Base-by-base conservation (phyloP, 495 filamentous ascomycete species). In the Oidiodendron maius region DNA sequence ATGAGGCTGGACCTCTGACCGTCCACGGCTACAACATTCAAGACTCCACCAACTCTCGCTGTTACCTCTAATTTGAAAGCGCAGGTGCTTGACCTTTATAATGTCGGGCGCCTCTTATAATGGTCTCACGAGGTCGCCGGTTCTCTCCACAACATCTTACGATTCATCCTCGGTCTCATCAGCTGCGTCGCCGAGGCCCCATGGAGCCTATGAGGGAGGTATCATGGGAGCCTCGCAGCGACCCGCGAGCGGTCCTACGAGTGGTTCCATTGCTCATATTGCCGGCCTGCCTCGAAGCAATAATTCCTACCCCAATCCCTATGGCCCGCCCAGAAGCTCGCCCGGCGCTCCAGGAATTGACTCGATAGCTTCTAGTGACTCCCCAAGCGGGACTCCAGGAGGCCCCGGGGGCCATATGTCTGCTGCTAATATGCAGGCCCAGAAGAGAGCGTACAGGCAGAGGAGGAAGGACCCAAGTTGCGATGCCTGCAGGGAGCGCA, bases 381-480 rank as follows among this genome's bases (percentile, higher is more conserved):
- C 75, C 49, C 71, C 73, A 18, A 57, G 53, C 26, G 59, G 59
- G 51, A 78, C 75, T 5, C 75, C 75, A 25, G 69, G 70, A 16
- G 64, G 65, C 13, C 68, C 70, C n/a, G 64, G 65, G 46, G 62
- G 66, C 39, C 57, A 72, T 11, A 57, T 67, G 38, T 56, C 58
- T 1, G 60, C 66, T 37, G 63, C 67, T 22, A 71, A 65, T 45
- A 63, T 68, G 20, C 68, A 70, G 59, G 79, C 82, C 18, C 91
- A 95, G 69, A 97, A 97, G 64, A 75, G 93, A 59, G 93, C 91
- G 5, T 98, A 97, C 66, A 79, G 93, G 26, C 93, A 98, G 63
- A 71, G 93, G 54, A 77, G 93, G 53, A 98, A 98, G 60, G 93
- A 97, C 61, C 93, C 93, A 13, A 96, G 91, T 62, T 98, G 93